Conservation (phyloP, 352 stramenopile genomes). For the Globisporangium heterothallicum region DNA sequence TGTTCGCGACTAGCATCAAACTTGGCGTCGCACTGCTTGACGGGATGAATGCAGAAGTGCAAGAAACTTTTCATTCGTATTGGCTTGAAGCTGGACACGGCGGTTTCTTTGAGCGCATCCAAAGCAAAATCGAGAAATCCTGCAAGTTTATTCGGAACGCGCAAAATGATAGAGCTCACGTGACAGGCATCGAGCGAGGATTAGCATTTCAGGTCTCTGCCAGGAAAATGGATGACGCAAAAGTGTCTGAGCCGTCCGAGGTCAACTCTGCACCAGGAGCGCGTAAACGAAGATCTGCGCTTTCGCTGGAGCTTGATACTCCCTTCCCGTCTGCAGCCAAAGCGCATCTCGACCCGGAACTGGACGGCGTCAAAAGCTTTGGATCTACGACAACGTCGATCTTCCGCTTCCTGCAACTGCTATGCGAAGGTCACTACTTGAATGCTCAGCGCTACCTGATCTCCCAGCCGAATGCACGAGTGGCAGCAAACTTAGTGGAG, state of each 20-base stretch:
- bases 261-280: background rate
- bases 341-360: background rate
- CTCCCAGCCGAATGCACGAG: conserved; percentile 20
- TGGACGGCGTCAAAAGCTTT: conserved; percentile 5
- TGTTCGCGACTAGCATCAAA: conserved; percentile 55
- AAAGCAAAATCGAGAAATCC: conserved; percentile 40
- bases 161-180: conserved; percentile 18
- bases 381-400: conserved; percentile 36
- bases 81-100: conserved; percentile 29
- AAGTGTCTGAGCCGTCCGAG: background rate
- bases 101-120: conserved; percentile 49
- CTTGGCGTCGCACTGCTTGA: conserved; percentile 63
- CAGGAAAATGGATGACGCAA: background rate
- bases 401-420: conserved; percentile 67
- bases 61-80: conserved; percentile 57
- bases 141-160: conserved; percentile 32
- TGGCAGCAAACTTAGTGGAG: conserved; percentile 55
- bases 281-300: conserved; percentile 7
- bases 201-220: conserved; percentile 2
- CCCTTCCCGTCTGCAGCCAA: background rate
- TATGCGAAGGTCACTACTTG: conserved; percentile 71
- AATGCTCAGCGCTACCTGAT: conserved; percentile 58
- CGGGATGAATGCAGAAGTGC: conserved; percentile 73
- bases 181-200: background rate
- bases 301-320: conserved; percentile 18